Evolutionary conservation across 805 yeast species (phyloP).

Genomic region (Kuraishia ogatae): DNA sequence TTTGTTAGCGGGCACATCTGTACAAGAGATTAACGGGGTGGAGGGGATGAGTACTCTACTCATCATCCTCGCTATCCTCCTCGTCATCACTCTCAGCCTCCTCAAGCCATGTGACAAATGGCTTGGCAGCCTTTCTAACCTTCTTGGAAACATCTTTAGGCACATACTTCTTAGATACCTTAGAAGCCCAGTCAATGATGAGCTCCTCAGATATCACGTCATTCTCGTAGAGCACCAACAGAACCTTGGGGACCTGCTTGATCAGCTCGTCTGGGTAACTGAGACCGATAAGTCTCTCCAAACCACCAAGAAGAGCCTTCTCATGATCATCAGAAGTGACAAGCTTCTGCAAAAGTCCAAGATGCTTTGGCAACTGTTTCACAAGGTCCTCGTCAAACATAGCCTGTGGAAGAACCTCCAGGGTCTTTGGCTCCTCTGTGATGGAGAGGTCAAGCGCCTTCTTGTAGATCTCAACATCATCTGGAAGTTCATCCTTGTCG

Average conservation of each 20-base stretch:
- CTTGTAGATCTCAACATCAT: constrained; percentile 88
- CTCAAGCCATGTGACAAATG: constrained; percentile 89
- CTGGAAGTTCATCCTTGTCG: constrained; percentile 54
- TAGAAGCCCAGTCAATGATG: constrained; percentile 78
- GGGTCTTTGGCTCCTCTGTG: constrained; percentile 61
- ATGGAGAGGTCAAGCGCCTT: constrained; percentile 77
- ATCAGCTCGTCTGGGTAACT: constrained; percentile 63
- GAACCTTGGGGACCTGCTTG: constrained; percentile 68
- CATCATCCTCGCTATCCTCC: not conserved
- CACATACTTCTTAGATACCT: constrained; percentile 86
- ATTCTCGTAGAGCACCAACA: constrained; percentile 71
- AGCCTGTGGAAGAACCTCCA: constrained; percentile 88
- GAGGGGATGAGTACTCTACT: not conserved
- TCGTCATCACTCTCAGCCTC: constrained; percentile 73
- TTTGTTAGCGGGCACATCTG: not conserved
- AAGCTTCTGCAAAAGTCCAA: constrained; percentile 75
- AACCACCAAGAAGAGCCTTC: constrained; percentile 88
- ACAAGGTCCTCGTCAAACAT: constrained; percentile 74
- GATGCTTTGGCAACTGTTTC: constrained; percentile 64
- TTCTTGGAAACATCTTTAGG: constrained; percentile 87
- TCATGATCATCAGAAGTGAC: constrained; percentile 64
- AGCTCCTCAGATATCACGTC: constrained; percentile 83
- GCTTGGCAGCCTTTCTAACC: constrained; percentile 94
- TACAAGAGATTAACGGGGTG: not conserved
- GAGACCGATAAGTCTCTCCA: constrained; percentile 86